Evolutionary conservation across 805 yeast species (phyloP).

Genomic region (Candida coquimbonensis): DNA sequence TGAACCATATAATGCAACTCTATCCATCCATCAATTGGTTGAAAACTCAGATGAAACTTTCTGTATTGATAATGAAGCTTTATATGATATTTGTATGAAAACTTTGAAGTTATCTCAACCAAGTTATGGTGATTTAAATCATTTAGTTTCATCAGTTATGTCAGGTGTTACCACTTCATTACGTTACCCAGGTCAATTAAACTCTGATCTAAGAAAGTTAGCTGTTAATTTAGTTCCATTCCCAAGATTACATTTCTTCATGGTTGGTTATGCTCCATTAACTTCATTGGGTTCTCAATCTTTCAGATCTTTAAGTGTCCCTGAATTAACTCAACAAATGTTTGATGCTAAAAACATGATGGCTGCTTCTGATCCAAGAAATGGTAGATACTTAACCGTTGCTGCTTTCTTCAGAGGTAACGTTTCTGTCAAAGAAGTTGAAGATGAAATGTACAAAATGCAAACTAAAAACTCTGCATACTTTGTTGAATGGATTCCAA

Average conservation of each 20-base stretch:
- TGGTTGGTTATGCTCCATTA: conserved; percentile 96
- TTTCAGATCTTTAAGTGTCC: conserved; percentile 92
- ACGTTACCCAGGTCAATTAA: conserved; percentile 95
- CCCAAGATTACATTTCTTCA: conserved; percentile 99
- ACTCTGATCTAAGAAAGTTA: conserved; percentile 96
- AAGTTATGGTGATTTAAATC: conserved; percentile 76
- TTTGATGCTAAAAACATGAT: conserved; percentile 97
- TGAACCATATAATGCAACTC: conserved; percentile 96
- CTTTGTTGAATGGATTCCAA: conserved; percentile 99
- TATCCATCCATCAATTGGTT: conserved; percentile 92
- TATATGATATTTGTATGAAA: conserved; percentile 96
- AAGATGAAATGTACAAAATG: conserved; percentile 87
- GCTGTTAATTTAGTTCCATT: conserved; percentile 98
- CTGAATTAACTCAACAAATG: conserved; percentile 95
- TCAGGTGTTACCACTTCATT: conserved; percentile 96
- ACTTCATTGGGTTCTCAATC: conserved; percentile 83
- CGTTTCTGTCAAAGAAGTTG: conserved; percentile 96
- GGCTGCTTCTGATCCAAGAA: conserved; percentile 98
- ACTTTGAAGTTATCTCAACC: conserved; percentile 91
- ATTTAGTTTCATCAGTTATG: conserved; percentile 93
- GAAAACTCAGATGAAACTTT: conserved; percentile 99
- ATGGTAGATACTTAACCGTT: conserved; percentile 97
- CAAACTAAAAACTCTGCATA: conserved; percentile 94
- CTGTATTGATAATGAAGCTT: conserved; percentile 98
- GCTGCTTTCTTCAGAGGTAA: conserved; percentile 98